Percentiles rank a stretch among this genome's conserved stretches.
These are phyloP conservation scores for Canavalia gladiata DNA, from an alignment of 306 rosid species.

Conservation along the genomic window DNA sequence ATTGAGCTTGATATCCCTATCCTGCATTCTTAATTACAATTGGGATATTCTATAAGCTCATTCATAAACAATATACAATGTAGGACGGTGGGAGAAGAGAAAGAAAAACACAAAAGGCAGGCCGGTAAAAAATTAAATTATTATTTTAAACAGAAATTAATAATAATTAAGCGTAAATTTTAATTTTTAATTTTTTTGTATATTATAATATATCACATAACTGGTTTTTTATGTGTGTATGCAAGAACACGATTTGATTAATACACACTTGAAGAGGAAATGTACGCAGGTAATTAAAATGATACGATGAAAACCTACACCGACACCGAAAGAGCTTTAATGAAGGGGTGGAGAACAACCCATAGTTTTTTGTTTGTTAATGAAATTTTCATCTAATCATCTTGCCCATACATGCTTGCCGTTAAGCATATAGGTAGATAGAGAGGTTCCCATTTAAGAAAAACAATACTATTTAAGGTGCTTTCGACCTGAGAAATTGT, in stretches of 20 bases:
- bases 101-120: not conserved
- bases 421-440: slow-evolving; percentile 51
- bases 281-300: not conserved
- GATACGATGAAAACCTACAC: slow-evolving; percentile 42
- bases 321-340: slow-evolving; percentile 46
- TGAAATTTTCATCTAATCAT: slow-evolving; percentile 42
- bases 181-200: not conserved
- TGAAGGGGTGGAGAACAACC: slow-evolving; percentile 48
- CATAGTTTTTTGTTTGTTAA: slow-evolving; percentile 25
- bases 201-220: not conserved
- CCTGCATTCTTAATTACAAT: slow-evolving; percentile 8
- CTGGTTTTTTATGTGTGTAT: not conserved
- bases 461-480: slow-evolving; percentile 41
- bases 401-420: slow-evolving; percentile 43
- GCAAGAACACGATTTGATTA: not conserved
- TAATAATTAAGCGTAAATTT: not conserved
- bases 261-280: slow-evolving; percentile 22
- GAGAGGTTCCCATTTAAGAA: slow-evolving; percentile 27
- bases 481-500: slow-evolving; percentile 37
- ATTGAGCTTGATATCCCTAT: slow-evolving; percentile 9
- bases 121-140: not conserved
- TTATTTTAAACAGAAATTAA: not conserved
- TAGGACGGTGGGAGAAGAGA: slow-evolving; percentile 1
- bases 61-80: slow-evolving; percentile 2
- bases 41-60: not conserved